phyloP scores from a whole-genome alignment of 176 grass and related monocot genomes.

The Rhynchospora tenuis region DNA sequence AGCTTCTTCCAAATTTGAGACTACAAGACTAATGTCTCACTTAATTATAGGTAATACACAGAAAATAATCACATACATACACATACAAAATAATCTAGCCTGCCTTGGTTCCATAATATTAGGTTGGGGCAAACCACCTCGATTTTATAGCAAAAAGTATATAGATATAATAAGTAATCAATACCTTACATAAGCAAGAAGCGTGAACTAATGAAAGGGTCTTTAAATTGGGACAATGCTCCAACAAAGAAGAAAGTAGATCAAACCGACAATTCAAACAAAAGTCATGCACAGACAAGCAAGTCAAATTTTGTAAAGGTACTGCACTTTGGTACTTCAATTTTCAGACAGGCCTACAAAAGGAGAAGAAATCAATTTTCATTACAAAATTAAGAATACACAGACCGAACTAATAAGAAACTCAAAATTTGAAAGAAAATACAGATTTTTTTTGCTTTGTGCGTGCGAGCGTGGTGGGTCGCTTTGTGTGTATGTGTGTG shows the following conservation, averaged over 20 bases:
- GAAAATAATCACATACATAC: background rate
- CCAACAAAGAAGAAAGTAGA: background rate
- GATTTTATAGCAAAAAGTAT: background rate
- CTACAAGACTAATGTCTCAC: background rate
- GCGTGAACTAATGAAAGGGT: background rate
- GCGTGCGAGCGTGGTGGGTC: too few relatives aligned
- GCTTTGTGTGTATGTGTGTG: too few relatives aligned
- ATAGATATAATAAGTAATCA: background rate
- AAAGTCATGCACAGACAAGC: background rate
- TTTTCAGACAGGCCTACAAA: background rate
- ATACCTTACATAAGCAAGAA: background rate
- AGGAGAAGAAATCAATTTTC: background rate
- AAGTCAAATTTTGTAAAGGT: background rate
- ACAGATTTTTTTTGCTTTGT: too few relatives aligned
- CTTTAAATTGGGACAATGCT: background rate
- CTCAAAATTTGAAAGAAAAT: background rate
- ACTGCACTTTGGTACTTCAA: background rate
- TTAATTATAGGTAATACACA: background rate
- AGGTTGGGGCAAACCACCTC: background rate
- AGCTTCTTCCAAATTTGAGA: too few relatives aligned
- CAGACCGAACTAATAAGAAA: background rate
- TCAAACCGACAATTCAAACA: background rate
- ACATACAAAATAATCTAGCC: too few relatives aligned
- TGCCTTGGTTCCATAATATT: background rate
- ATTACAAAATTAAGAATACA: background rate